Evolutionary conservation across 495 filamentous ascomycete species (phyloP), one percentile per base, ranked within the genome.

Genomic region (Chaetomium tenue): DNA sequence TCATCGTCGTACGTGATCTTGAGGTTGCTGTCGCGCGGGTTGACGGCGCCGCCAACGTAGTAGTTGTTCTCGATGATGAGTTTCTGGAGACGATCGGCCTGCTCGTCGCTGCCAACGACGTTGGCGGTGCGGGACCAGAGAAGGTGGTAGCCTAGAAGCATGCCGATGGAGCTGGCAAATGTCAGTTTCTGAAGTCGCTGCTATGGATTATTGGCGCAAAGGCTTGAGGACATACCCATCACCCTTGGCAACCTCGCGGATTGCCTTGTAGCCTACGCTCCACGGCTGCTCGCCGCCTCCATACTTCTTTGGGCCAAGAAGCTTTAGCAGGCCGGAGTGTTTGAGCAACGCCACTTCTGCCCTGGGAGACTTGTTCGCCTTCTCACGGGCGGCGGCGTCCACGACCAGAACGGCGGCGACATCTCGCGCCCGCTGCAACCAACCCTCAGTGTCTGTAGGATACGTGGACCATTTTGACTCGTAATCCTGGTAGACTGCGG

Each of bases 31-130:
- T 87, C 84, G 15, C 86, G 79, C 13, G 85, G 84, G 70, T 88
- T 88, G 52, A 88, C 85, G 9, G 85, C 85, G 18, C 76, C 85
- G 22, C 85, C 85, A 28, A 88, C 76, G 62, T 84, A 87, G 72
- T 84, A 86, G 71, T 87, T 87, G 67, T 83, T 83, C 46, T 74
- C 63, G 63, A 85, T 79, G 64, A 87, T 85, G 54, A 80, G 60
- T 55, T 82, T 68, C 53, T 84, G 77, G 33, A 74, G 74, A 16
- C 80, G 79, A n/a, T 84, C 82, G 26, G 73, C 74, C 69, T 87
- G 85, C 55, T 84, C 80, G 1, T 78, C 71, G 0, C 77, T 84
- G 1, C 85, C 85, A 13, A 87, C 82, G 5, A 87, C 67, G 60
- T 67, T 58, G 60, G 70, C 72, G 33, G 83, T 86, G 23, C 77